Conservation (phyloP, 1,139 yeast genomes). For the Diutina pseudorugosa region DNA sequence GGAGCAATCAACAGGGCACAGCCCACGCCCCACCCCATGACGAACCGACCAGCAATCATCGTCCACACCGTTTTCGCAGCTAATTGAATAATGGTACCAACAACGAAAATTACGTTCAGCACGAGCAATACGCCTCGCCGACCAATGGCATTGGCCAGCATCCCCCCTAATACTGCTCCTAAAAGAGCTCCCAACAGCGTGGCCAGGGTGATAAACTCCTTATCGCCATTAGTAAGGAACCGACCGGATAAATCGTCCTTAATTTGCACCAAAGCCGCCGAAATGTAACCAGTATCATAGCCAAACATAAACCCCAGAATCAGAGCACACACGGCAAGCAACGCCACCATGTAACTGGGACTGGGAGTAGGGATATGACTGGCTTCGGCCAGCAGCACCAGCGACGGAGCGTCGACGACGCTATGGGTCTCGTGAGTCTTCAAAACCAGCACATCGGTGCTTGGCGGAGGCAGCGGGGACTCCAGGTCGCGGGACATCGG, state of each 20-base stretch:
- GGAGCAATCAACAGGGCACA: conserved; percentile 88
- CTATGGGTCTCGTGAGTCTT: background rate
- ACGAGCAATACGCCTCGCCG: conserved; percentile 70
- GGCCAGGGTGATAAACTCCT: conserved; percentile 88
- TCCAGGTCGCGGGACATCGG: background rate
- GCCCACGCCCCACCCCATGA: conserved; percentile 96
- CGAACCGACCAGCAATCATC: conserved; percentile 81
- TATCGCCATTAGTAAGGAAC: conserved; percentile 54
- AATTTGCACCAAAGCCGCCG: conserved; percentile 79
- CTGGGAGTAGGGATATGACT: background rate
- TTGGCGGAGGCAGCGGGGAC: background rate
- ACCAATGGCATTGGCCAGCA: conserved; percentile 70
- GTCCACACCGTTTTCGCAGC: conserved; percentile 76
- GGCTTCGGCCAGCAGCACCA: background rate
- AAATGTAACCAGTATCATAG: conserved; percentile 91
- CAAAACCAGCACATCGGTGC: background rate
- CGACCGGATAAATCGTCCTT: conserved; percentile 53
- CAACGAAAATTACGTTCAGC: conserved; percentile 65
- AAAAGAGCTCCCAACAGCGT: conserved; percentile 86
- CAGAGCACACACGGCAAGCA: conserved; percentile 1
- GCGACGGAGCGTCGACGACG: background rate
- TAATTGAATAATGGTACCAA: conserved; percentile 78
- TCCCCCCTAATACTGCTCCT: conserved; percentile 68
- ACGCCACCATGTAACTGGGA: background rate
- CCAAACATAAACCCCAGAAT: conserved; percentile 95